Conservation (phyloP, 129 eudicot genomes). For the Helichrysum umbraculigerum region DNA sequence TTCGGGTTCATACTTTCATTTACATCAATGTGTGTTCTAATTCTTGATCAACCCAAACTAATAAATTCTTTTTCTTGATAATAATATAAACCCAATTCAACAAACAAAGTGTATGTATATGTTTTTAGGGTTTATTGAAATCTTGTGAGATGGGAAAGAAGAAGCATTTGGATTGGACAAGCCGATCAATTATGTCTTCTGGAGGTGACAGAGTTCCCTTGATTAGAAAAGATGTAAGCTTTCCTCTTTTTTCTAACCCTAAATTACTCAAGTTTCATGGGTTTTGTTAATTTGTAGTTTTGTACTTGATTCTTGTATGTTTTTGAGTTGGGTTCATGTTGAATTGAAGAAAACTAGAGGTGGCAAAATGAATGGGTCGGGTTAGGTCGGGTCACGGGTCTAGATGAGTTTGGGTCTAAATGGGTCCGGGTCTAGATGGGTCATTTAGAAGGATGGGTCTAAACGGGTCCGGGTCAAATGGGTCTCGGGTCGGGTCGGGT, state of each 20-base stretch:
- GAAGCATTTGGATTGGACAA: conserved; percentile 46
- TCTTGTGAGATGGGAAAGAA: conserved; percentile 50
- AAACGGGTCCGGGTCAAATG: too few relatives aligned
- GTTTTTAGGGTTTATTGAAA: conserved; percentile 31
- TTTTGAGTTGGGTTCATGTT: conserved; percentile 19
- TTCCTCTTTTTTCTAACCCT: background rate
- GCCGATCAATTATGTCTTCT: conserved; percentile 45
- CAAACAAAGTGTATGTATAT: background rate
- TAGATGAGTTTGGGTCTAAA: too few relatives aligned
- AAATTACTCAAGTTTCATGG: background rate
- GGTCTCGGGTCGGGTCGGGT: too few relatives aligned
- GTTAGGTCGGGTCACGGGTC: too few relatives aligned
- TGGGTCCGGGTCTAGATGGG: too few relatives aligned
- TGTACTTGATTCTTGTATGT: background rate
- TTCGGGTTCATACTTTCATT: background rate
- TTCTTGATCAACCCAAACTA: conserved; percentile 11
- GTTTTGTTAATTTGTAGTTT: background rate
- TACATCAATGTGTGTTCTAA: background rate
- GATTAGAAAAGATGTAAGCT: conserved; percentile 35
- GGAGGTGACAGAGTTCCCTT: conserved; percentile 47
- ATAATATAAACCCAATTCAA: background rate
- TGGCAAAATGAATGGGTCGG: too few relatives aligned
- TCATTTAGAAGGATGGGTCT: too few relatives aligned
- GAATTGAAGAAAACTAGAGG: background rate
- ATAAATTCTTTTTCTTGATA: background rate